Evolutionary conservation across 2,329 filamentous ascomycete genomes (phyloP), one percentile per base, ranked within the genome.

Genomic region (Fusarium armeniacum): DNA sequence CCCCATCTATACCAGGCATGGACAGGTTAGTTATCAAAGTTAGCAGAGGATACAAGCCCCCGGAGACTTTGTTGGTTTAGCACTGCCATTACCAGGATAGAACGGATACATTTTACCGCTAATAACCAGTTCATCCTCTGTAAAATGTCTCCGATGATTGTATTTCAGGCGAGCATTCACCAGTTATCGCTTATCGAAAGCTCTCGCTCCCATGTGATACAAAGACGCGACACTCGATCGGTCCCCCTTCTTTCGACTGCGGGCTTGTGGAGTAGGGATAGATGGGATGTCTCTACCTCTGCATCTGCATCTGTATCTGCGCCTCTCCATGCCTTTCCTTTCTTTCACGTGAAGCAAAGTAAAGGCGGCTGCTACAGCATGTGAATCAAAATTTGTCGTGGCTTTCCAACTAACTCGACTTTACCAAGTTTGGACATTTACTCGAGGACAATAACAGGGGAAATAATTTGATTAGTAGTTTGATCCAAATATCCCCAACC

Each of bases 81-180:
- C 63, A 66, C 63, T 61, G 63, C 63, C 62, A 61, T 66, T 51
- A 60, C 54, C 53, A 66, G 47, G 65, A 66, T 50, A 50, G 62
- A 66, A 36, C 62, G 63, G 63, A 66, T 36, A 66, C 54, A 38
- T 65, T 65, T 24, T 16, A 33, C 28, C 36, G 6, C 22, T 26
- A 28, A 52, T 18, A 30, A 32, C 38, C 30, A 33, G 26, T 32
- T 36, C 9, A 35, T n/a, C 24, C 45, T 47, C 24, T 28, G 24
- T 41, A 7, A 43, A 52, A 52, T 51, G 61, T 65, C 26, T 32
- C 62, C 61, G 46, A 60, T 13, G n/a, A 60, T 45, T 51, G 10
- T 28, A 41, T 59, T 57, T 30, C n/a, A 40, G 18, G 4, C 12
- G 22, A 6, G 40, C 22, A 16, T 43, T 43, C 13, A 40, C 12